Evolutionary conservation across 129 eudicot genomes (phyloP), one percentile per base, ranked within the genome.

Genomic region (Pseudognaphalium luteoalbum): DNA sequence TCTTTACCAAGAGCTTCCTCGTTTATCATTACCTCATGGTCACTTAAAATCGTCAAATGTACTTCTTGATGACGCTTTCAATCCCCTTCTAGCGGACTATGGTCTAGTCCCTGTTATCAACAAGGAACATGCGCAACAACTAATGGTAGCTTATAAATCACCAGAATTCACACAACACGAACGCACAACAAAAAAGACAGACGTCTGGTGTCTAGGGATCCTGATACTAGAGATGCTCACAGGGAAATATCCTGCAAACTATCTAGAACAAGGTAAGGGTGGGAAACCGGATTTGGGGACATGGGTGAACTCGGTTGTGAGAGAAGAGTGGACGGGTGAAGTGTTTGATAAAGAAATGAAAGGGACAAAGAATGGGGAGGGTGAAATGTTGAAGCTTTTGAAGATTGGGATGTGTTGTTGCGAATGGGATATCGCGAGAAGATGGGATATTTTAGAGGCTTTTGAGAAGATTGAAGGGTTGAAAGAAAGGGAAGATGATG

Each of bases 11-110:
- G 84, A 80, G 42, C 81, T 90, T 47, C 86, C 93, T 10, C 68
- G 74, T 33, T 29, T 82, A 67, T 71, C 86, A 0, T 81, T 84
- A 75, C 97, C 97, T 34, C 92, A 91, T 16, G 97, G 94, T 68
- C 88, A 91, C 79, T 87, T 91, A 15, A 91, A 91, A 71, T 91
- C 97, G 6, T 86, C 94, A 0, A 91, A 86, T 54, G 88, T 88
- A 2, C 84, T 88, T 51, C 84, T 91, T 4, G 80, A 86, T 52
- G 33, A 58, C 1, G 54, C 76, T 20, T 78, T 42, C 4, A 85
- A 86, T 29, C 88, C 97, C 29, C n/a, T 86, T 3, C 17, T 91
- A 35, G 47, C 81, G 0, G 94, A 91, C 70, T 91, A 88, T 19
- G 88, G 78, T 6, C 66, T 91, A 7, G 61, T 75, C 0, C 92